These are phyloP conservation scores for Gracilaria domingensis DNA, from an alignment of 23 red algal species.

Conservation along the genomic window DNA sequence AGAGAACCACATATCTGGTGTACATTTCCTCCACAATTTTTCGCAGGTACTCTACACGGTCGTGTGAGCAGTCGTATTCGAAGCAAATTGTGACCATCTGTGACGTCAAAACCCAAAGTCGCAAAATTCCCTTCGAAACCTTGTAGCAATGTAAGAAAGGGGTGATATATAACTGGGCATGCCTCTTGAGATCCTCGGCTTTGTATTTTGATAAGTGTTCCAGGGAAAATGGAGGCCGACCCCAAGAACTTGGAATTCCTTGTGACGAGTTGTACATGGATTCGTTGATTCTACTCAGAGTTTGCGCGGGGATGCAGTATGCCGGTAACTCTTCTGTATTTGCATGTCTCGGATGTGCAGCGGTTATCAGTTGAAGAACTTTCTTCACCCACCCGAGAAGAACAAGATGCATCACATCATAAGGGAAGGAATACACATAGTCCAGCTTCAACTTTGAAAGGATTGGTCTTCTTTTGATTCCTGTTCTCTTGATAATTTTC, in stretches of 20 bases:
- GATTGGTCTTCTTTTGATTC: background rate
- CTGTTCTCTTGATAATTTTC: background rate
- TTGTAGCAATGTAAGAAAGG: background rate
- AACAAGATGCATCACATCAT: slow-evolving; percentile 10
- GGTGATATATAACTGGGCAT: background rate
- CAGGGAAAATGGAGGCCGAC: background rate
- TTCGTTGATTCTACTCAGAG: background rate
- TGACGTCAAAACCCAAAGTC: background rate
- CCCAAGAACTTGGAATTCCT: slow-evolving; percentile 8
- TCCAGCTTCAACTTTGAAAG: background rate
- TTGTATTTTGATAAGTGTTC: background rate
- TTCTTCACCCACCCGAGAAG: background rate
- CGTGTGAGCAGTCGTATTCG: background rate
- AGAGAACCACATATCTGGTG: background rate
- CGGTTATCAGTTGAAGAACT: background rate
- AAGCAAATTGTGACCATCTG: background rate
- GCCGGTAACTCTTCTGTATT: background rate
- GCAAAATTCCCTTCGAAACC: background rate
- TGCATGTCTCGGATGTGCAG: background rate
- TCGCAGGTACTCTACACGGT: too few species aligned
- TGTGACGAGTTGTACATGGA: background rate
- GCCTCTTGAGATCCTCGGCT: background rate
- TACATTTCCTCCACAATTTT: background rate
- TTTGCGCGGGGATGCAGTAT: background rate
- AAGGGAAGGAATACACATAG: background rate